Conservation (phyloP, 78 protist genomes). For the Acrasis kona region DNA sequence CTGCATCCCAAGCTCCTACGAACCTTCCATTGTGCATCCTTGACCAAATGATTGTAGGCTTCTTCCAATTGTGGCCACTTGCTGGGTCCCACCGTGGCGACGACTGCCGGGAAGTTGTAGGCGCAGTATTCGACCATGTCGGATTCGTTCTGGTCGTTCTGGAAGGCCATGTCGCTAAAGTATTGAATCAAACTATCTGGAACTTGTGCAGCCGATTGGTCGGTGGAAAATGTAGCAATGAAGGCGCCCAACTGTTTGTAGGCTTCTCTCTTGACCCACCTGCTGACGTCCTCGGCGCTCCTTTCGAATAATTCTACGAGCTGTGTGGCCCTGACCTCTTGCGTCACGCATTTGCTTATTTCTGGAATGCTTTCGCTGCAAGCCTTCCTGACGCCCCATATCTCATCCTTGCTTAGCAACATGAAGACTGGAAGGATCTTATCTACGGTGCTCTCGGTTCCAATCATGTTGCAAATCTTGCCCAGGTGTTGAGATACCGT, state of each 20-base stretch:
- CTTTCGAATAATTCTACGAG: background rate
- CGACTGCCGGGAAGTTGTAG: constrained; percentile 46
- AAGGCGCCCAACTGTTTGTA: constrained; percentile 25
- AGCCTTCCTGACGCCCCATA: constrained; percentile 65
- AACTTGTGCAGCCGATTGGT: background rate
- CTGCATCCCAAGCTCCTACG: constrained; percentile 45
- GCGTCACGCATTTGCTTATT: background rate
- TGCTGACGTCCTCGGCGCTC: constrained; percentile 6
- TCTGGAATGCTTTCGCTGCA: constrained; percentile 1
- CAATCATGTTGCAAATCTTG: background rate
- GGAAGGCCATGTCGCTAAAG: constrained; percentile 13
- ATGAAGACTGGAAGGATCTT: constrained; percentile 8
- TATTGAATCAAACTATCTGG: background rate
- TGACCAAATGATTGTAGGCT: constrained; percentile 8
- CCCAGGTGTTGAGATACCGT: constrained; percentile 2
- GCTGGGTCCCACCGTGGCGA: constrained; percentile 20
- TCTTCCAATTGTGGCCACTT: constrained; percentile 26
- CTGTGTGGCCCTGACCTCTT: background rate
- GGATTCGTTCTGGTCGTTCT: background rate
- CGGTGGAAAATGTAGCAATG: constrained; percentile 15
- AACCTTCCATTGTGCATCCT: constrained; percentile 44
- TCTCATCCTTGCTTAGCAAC: constrained; percentile 16
- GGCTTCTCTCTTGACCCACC: constrained; percentile 38
- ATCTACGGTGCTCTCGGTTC: background rate
- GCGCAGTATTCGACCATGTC: constrained; percentile 42